These are phyloP conservation scores for Aspergillus ruber DNA, from an alignment of 2,329 filamentous ascomycete genomes.

Conservation along the genomic window DNA sequence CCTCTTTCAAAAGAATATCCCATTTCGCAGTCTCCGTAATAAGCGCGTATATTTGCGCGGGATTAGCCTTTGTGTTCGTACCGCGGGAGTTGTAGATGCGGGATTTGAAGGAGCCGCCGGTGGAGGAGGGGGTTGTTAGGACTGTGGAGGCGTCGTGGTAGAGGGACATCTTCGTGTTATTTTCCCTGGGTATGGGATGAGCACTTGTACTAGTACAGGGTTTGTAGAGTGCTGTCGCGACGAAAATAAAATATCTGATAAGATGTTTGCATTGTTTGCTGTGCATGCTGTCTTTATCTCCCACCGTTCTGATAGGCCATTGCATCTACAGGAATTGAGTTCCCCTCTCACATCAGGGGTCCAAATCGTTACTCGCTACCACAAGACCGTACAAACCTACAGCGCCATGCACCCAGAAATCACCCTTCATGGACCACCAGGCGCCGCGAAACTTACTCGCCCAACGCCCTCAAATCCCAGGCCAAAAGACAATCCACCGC, in stretches of 20 bases:
- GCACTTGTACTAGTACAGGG: too few relatives aligned
- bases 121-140: conserved; percentile 56
- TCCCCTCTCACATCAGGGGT: too few relatives aligned
- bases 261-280: neutral
- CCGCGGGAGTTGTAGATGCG: conserved; percentile 69
- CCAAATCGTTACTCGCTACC: too few relatives aligned
- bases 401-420: neutral
- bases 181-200: neutral
- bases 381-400: too few relatives aligned
- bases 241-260: neutral
- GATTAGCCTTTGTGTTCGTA: conserved; percentile 60
- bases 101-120: conserved; percentile 79
- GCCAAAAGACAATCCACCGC: conserved; percentile 35
- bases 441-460: conserved; percentile 9
- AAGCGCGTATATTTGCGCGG: conserved; percentile 79
- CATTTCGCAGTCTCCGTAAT: conserved; percentile 85
- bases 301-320: too few relatives aligned
- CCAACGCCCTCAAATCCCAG: conserved; percentile 16
- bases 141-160: conserved; percentile 86
- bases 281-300: neutral
- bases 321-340: too few relatives aligned
- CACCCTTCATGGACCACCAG: neutral
- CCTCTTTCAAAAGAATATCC: conserved; percentile 76
- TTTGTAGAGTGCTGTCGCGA: too few relatives aligned
- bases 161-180: conserved; percentile 63